phyloP scores from a whole-genome alignment of 2,329 filamentous ascomycete species.

The Macroventuria anomochaeta region DNA sequence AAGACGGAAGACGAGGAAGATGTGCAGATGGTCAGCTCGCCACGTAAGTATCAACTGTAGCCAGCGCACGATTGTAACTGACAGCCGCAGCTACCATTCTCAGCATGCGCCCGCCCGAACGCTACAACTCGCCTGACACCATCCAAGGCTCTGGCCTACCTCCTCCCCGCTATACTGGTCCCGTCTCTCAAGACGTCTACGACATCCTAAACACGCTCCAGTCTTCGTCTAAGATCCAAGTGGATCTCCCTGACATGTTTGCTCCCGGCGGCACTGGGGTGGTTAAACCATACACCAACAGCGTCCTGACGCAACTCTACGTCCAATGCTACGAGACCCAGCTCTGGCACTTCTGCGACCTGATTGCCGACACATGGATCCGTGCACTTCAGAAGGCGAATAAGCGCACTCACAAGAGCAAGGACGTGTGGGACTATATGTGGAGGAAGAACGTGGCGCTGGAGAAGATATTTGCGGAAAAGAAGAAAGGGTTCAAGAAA shows the following conservation, averaged over 20 bases:
- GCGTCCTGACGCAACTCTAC: slow-evolving; percentile 35
- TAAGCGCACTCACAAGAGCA: background rate
- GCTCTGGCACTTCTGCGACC: slow-evolving; percentile 34
- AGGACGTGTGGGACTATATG: background rate
- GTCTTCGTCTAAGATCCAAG: background rate
- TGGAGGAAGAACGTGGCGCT: slow-evolving; percentile 30
- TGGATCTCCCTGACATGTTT: slow-evolving; percentile 29
- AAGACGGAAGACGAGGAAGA: background rate
- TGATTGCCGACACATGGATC: slow-evolving; percentile 45
- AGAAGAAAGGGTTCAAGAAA: slow-evolving; percentile 10
- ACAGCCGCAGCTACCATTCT: background rate
- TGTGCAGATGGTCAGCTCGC: slow-evolving; percentile 1
- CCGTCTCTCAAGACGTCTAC: slow-evolving; percentile 3
- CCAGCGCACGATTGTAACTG: background rate
- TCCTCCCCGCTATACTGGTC: background rate
- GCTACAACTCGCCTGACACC: background rate
- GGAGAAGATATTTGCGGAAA: background rate
- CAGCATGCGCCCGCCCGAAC: background rate
- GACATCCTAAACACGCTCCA: slow-evolving; percentile 10
- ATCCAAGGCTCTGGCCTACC: background rate
- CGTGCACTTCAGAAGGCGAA: slow-evolving; percentile 36
- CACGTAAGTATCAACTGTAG: background rate
- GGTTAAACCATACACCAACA: slow-evolving; percentile 26
- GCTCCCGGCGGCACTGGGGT: background rate
- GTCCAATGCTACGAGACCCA: slow-evolving; percentile 25